Base-by-base conservation (phyloP, 768 basidiomycete species). In the Lactifluus piperatus region DNA sequence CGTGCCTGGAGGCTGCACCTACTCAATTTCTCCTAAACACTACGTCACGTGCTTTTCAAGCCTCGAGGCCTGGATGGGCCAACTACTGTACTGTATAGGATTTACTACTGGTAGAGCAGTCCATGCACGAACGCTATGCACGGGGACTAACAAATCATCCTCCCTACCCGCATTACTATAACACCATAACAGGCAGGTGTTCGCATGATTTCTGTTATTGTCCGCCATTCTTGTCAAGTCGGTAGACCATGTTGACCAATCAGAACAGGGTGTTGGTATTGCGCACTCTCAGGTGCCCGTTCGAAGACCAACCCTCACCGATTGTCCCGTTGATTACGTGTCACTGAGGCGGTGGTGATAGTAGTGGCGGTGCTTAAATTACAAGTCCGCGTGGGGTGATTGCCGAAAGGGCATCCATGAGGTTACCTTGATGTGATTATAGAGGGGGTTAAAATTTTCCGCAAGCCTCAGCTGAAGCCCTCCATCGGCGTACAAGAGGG, bases 151-250 rank as follows among this genome's bases (percentile, higher is more conserved):
- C 34, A 55, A n/a, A 47, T 26, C 14, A 14, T 14, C 46, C 43
- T 44, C 24, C 43, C 22, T 44, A 29, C 37, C 30, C 11, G 27
- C 41, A 53, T 18, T 39, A 32, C 34, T 43, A 16, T 18, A 52
- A 54, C 16, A 14, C 49, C 16, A 6, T 43, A 57, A 50, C 22
- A 27, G 49, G 49, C 26, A 54, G 16, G 14, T 26, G 22, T 20
- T 44, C n/a, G 34, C 58, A 27, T 55, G 41, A 26, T 5, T 18
- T 5, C 30, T 29, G 11, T 55, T 24, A 61, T 61, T 61, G 60
- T 61, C 50, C 37, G n/a, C 60, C 54, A 22, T 51, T 32, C 30
- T 51, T 27, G 56, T 49, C 37, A 16, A n/a, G 26, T 24, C 26
- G 54, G 54, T 30, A 39, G 32, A 11, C 1, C 13, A 29, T n/a